Evolutionary conservation across 805 yeast species (phyloP).

Genomic region (Komagataella kurtzmanii): DNA sequence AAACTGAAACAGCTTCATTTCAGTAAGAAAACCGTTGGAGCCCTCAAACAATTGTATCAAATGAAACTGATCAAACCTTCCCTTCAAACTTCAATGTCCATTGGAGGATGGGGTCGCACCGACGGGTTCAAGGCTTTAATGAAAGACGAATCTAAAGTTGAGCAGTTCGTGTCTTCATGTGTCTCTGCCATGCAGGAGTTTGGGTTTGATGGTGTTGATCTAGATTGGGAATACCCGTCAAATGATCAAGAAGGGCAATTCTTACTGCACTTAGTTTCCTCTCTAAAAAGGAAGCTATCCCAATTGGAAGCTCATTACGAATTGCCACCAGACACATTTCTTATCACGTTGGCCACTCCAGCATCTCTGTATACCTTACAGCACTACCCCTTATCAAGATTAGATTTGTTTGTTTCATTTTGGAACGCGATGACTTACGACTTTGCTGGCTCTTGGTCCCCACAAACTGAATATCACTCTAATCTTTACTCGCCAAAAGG

Average conservation of each 20-base stretch:
- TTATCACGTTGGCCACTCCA: constrained; percentile 68
- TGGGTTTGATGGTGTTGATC: constrained; percentile 82
- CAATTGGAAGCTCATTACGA: constrained; percentile 16
- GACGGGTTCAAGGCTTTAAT: constrained; percentile 24
- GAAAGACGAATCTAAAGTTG: constrained; percentile 7
- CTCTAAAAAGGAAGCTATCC: constrained; percentile 15
- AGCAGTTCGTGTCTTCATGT: constrained; percentile 35
- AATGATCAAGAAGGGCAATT: constrained; percentile 27
- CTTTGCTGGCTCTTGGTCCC: constrained; percentile 69
- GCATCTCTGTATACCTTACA: constrained; percentile 35
- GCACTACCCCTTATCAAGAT: constrained; percentile 29
- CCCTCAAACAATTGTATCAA: constrained; percentile 16
- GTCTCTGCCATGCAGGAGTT: constrained; percentile 31
- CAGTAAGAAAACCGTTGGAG: constrained; percentile 8
- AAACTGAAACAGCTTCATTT: constrained; percentile 8
- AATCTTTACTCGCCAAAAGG: constrained; percentile 31
- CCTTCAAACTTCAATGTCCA: constrained; percentile 51
- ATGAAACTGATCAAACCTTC: constrained; percentile 13
- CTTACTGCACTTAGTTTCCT: constrained; percentile 28
- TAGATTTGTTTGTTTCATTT: constrained; percentile 46
- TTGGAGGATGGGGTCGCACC: constrained; percentile 66
- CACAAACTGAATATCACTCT: constrained; percentile 49
- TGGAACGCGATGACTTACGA: constrained; percentile 94
- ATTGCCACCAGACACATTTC: constrained; percentile 16
- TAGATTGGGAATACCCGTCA: constrained; percentile 90